Base-by-base conservation (phyloP, 495 filamentous ascomycete genomes). In the Letharia lupina region DNA sequence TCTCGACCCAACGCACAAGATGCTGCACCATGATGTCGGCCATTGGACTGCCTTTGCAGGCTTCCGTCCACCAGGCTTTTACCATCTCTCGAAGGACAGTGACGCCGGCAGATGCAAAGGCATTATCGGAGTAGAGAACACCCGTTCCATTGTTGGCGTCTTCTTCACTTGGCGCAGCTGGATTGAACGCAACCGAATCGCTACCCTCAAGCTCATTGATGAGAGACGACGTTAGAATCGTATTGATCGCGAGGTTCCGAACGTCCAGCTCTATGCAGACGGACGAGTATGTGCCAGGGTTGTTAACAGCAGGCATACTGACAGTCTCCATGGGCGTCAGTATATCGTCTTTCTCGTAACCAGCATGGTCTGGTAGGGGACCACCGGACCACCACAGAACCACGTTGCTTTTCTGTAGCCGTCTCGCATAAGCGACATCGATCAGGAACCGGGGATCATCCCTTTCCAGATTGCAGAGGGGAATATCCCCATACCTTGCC, bases 1-100 rank as follows among this genome's bases (percentile, higher is more conserved):
- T 92, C 72, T 96, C 90, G 16, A 98, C 91, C 94, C 94, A 99
- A 70, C 95, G 89, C 33, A 99, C 91, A 39, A 99, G 82, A 75
- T 98, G 93, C 74, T 96, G 91, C 20, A 99, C 95, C 84, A 99
- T 95, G 67, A 98, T 87, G 74, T 99, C 94, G 12, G 94, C 94
- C 91, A 97, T 96, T 37, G 82, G 87, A 66, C 89, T 91, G 7
- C 91, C 93, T 63, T 86, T 88, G 76, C 91, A 96, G 15, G 94
- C 94, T 77, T 98, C 92, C 0, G 86, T 84, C 92, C 93, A 97
- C 95, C 95, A 99, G 4, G 90, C 85, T 74, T 96, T 97, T 67
- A 99, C 94, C 94, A 99, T 98, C 74, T 97, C 94, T 8, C 94
- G 87, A 5, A 99, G 79, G 18, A 98, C 94, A 31, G 86, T 82